Base-by-base conservation (phyloP, 2,329 filamentous ascomycete genomes). In the Claviceps fusiformis region DNA sequence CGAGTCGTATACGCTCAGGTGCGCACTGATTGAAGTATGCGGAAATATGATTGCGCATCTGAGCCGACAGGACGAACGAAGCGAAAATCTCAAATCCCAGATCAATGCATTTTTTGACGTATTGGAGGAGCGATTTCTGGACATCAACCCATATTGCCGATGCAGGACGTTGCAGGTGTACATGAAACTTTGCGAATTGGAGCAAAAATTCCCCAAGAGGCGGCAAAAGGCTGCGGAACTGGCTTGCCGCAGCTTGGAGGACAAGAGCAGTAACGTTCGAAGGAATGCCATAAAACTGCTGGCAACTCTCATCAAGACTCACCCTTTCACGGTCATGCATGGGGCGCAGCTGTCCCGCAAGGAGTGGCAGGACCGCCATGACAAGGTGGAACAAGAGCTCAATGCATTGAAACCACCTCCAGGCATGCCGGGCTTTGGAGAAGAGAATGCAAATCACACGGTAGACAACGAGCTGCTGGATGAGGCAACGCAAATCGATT, bases 61-160 rank as follows among this genome's bases (percentile, higher is more conserved):
- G 47, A 95, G 87, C 70, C 92, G 87, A 65, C 86, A 95, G 63
- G 89, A 95, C 65, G 92, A 97, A 67, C 82, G 89, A 53, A 88
- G 85, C 63, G 92, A 97, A 62, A 93, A 93, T 67, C 86, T 92
- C 74, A 95, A 95, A 70, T 89, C 87, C 0, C 93, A 98, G 67
- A 86, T 98, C 58, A 93, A 95, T 61, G 90, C 91, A 24, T 98
- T 97, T 67, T 97, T 97, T 64, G 92, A 97, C 63, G 91, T 97
- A 0, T 75, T 98, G 2, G 91, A 98, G 67, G 92, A 97, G 71
- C 84, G 93, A 13, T 98, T 98, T 70, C 77, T 97, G 52, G 93
- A 98, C 63, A 82, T 95, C 64, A 98, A 97, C 69, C 95, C 93
- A 0, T 98, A 97, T 71, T 96, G 90, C 67, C 82, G 93, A 64